Evolutionary conservation across 2,329 filamentous ascomycete genomes (phyloP).

Genomic region (Coniella vitis): DNA sequence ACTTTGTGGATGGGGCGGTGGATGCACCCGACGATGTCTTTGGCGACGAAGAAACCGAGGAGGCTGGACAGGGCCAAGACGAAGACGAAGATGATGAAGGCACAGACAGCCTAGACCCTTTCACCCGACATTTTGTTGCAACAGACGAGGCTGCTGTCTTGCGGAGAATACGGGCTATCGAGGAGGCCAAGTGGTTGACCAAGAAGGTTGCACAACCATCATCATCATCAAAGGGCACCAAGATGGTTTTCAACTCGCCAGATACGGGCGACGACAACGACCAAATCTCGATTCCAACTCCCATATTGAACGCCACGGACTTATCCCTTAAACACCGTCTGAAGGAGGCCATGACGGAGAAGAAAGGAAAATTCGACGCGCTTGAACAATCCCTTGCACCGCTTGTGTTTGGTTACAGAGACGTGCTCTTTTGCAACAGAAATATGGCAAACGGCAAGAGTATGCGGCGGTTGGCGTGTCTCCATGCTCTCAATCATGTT

Average conservation of each 20-base stretch:
- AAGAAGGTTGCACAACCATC: slow-evolving; percentile 39
- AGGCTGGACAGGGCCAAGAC: slow-evolving; percentile 24
- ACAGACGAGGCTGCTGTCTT: slow-evolving; percentile 56
- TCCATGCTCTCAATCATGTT: slow-evolving; percentile 87
- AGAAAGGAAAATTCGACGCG: slow-evolving; percentile 50
- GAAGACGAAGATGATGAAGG: slow-evolving; percentile 37
- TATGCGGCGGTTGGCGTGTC: slow-evolving; percentile 64
- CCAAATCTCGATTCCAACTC: slow-evolving; percentile 27
- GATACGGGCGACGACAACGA: slow-evolving; percentile 27
- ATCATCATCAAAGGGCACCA: slow-evolving; percentile 37
- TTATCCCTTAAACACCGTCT: slow-evolving; percentile 68
- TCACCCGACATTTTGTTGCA: slow-evolving; percentile 70
- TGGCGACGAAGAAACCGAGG: slow-evolving; percentile 28
- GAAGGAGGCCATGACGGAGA: slow-evolving; percentile 43
- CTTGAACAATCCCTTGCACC: slow-evolving; percentile 61
- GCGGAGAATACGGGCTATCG: slow-evolving; percentile 43
- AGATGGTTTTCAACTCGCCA: slow-evolving; percentile 41
- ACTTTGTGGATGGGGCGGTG: slow-evolving; percentile 39
- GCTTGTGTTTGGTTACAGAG: slow-evolving; percentile 73
- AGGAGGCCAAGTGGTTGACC: slow-evolving; percentile 44
- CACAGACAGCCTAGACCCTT: slow-evolving; percentile 54
- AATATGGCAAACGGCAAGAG: slow-evolving; percentile 60
- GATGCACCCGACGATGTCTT: slow-evolving; percentile 31
- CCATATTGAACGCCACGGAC: slow-evolving; percentile 34
- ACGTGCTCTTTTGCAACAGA: slow-evolving; percentile 70